Percentiles rank a stretch among this genome's conserved stretches.
These are phyloP conservation scores for Trichosporon asahii DNA, from an alignment of 1,284 basidiomycete species.

Conservation along the genomic window DNA sequence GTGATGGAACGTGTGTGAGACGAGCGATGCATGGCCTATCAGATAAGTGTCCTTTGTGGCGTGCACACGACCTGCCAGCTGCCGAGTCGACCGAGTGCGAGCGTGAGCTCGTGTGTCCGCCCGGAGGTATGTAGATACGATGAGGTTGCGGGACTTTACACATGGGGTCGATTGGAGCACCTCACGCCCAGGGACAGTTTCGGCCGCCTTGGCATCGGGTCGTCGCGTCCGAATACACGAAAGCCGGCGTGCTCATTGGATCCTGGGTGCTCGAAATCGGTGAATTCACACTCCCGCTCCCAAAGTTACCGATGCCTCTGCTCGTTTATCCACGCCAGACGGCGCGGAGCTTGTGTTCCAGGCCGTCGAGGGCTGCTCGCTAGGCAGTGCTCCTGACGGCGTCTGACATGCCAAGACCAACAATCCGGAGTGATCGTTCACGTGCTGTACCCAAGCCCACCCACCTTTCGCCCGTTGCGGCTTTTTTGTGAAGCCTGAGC, in stretches of 20 bases:
- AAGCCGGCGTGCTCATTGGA: not conserved
- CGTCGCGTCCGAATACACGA: not conserved
- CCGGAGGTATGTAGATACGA: not conserved
- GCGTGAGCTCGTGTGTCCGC: not conserved
- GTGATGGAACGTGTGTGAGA: constrained; percentile 15
- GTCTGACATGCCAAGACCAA: not conserved
- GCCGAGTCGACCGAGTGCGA: not conserved
- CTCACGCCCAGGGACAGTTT: not conserved
- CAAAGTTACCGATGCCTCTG: not conserved
- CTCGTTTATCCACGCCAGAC: not conserved
- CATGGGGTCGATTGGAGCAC: not conserved
- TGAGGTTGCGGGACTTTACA: not conserved
- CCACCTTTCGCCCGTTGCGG: not conserved
- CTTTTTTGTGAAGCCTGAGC: not conserved
- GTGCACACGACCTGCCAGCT: not conserved
- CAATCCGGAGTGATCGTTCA: not conserved
- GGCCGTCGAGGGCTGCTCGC: not conserved
- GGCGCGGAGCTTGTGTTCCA: not conserved
- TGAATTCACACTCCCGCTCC: not conserved
- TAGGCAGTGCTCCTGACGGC: not conserved
- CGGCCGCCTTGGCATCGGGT: not conserved
- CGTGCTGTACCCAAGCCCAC: not conserved
- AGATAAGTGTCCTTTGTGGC: not conserved
- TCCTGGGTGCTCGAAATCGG: not conserved
- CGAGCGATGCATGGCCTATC: not conserved